Conservation (phyloP, 208 protist genomes). For the Leishmania turanica region DNA sequence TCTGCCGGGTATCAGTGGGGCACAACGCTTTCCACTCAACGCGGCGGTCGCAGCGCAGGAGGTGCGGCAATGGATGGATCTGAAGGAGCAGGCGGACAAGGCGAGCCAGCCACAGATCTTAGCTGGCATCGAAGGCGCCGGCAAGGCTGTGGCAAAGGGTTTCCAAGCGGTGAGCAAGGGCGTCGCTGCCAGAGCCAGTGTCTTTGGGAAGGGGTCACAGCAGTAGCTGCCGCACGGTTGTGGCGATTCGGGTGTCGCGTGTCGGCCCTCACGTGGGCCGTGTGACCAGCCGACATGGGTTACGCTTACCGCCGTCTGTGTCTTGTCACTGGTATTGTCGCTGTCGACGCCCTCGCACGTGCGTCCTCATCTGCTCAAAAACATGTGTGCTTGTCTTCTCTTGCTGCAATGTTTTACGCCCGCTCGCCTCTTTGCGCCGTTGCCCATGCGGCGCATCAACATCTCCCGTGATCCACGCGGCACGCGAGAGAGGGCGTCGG, state of each 20-base stretch:
- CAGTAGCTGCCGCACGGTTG: slow-evolving; percentile 1
- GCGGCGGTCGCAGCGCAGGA: slow-evolving; percentile 54
- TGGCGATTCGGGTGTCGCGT: slow-evolving; percentile 1
- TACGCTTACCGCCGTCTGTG: neutral
- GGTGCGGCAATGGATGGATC: slow-evolving; percentile 49
- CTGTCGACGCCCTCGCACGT: neutral
- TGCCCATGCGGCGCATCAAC: neutral
- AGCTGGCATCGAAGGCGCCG: slow-evolving; percentile 59
- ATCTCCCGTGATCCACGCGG: neutral
- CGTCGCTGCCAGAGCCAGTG: slow-evolving; percentile 46
- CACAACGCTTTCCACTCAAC: slow-evolving; percentile 74
- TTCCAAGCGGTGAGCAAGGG: slow-evolving; percentile 75
- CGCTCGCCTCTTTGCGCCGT: neutral
- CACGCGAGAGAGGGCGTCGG: neutral
- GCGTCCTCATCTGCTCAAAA: neutral
- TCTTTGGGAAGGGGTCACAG: slow-evolving; percentile 35
- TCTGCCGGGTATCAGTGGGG: slow-evolving; percentile 54
- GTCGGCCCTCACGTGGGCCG: neutral
- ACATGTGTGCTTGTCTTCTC: neutral
- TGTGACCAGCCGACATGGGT: neutral
- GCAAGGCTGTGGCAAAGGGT: slow-evolving; percentile 69
- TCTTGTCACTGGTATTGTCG: neutral
- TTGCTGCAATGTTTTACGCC: neutral
- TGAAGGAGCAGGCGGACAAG: slow-evolving; percentile 53
- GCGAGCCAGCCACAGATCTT: slow-evolving; percentile 59